phyloP scores from a whole-genome alignment of 306 rosid genomes.

The Coriaria nepalensis region DNA sequence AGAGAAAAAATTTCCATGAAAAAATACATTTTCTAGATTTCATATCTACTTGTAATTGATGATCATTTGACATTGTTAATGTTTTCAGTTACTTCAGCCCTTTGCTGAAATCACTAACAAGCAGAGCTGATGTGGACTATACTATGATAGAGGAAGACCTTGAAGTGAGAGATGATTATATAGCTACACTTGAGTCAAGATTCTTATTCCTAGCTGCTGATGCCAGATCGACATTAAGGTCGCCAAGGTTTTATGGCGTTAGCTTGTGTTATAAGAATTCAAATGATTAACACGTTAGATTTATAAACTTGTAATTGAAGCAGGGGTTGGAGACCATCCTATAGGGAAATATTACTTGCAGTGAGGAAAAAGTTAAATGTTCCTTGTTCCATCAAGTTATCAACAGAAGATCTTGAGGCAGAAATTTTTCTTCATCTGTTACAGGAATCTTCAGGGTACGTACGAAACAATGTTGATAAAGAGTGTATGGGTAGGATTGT shows the following conservation, averaged over 20 bases:
- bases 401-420: constrained; percentile 77
- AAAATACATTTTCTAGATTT: no score
- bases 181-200: constrained; percentile 60
- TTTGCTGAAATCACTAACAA: constrained; percentile 63
- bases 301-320: no score
- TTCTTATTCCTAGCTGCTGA: constrained; percentile 88
- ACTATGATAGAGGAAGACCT: constrained; percentile 66
- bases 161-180: constrained; percentile 50
- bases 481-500: neutral
- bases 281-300: no score
- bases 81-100: constrained; percentile 89
- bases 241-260: no score
- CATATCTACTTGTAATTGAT: no score
- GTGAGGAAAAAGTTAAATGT: constrained; percentile 51
- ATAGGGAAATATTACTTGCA: constrained; percentile 74
- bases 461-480: constrained; percentile 1
- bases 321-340: constrained; percentile 99
- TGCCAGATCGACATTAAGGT: constrained; percentile 83
- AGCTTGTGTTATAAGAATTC: no score
- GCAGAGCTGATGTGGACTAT: constrained; percentile 35
- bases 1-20: no score
- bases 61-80: constrained; percentile 12
- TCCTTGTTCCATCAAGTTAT: constrained; percentile 62
- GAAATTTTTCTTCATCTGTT: constrained; percentile 87
- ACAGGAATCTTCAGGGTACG: constrained; percentile 44